Percentiles rank a stretch among this genome's conserved stretches.
These are phyloP conservation scores for Monosporascus sp. DNA, from an alignment of 2,329 filamentous ascomycete genomes.

Conservation along the genomic window DNA sequence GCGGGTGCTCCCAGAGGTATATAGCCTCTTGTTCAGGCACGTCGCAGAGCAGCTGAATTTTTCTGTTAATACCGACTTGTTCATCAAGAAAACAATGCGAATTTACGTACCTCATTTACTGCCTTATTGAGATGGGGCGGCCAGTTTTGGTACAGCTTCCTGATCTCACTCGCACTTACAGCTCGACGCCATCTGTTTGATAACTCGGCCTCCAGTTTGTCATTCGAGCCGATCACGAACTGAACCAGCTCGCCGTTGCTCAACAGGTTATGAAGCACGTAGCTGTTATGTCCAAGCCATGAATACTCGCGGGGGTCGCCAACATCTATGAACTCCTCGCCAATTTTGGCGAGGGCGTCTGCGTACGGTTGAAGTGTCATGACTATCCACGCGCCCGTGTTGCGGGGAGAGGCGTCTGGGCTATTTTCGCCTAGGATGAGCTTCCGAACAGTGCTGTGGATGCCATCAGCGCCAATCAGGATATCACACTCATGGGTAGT, in stretches of 20 bases:
- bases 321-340: conserved; percentile 7
- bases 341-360: conserved; percentile 13
- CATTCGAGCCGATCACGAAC: conserved; percentile 12
- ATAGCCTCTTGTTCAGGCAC: conserved; percentile 12
- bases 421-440: conserved; percentile 24
- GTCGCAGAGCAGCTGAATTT: conserved; percentile 15
- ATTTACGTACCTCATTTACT: conserved; percentile 13
- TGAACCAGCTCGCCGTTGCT: conserved; percentile 15
- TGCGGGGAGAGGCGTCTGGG: conserved; percentile 12
- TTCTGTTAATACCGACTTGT: not conserved
- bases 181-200: conserved; percentile 12
- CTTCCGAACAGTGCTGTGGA: conserved; percentile 31
- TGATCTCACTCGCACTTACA: conserved; percentile 13
- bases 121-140: conserved; percentile 15
- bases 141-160: conserved; percentile 12
- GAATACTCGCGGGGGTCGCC: conserved; percentile 18
- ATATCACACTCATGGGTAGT: conserved; percentile 26
- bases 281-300: conserved; percentile 13
- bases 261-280: conserved; percentile 13
- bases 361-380: conserved; percentile 17
- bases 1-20: conserved; percentile 21
- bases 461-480: conserved; percentile 35
- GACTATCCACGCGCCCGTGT: conserved; percentile 15
- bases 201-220: conserved; percentile 3
- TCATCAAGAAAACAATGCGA: not conserved